Base-by-base conservation (phyloP, 441 rosid genomes). In the Adansonia gregorii region DNA sequence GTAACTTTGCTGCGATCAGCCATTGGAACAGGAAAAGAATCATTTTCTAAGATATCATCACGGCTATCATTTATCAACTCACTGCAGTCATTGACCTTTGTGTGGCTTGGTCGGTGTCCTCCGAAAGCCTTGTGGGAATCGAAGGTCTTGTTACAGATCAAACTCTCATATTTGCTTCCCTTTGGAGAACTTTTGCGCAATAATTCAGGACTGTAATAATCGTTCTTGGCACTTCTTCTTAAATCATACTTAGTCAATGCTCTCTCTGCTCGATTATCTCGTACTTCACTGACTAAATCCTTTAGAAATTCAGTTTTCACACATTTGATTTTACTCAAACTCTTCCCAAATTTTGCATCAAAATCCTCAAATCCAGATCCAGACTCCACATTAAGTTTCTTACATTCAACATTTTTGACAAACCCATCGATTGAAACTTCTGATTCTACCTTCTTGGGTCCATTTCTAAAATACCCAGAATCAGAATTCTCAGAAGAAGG, bases 381-480 rank as follows among this genome's bases (percentile, higher is more conserved):
- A 72, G 71, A 72, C 72, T 78, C 88, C 52, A 72, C 77, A 61
- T 75, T 76, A 20, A 72, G 64, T 82, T 89, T 88, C 81, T 76
- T 85, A 51, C 79, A 31, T 74, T 78, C 85, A 78, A 49, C 83
- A 74, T 81, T 88, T 73, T 72, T 77, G 27, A 75, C 59, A 76
- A 85, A 85, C 54, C 84, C 82, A 20, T 87, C 86, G 15, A 80
- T 78, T 17, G 88, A 85, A 76, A 84, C 74, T 66, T 88, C 85
- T 46, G 93, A 89, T 66, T 86, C 88, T 12, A 81, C 84, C 79
- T 78, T 86, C 82, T 87, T 87, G 14, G 90, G 89, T 0, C 89
- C 92, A 74, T 87, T 84, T 31, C 81, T 87, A 79, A 86, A 87
- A 82, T 86, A 90, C 77, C 90, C 93, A 78, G 91, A 88, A 85